phyloP scores from a whole-genome alignment of 116 monocot species.

The Iris pallida region DNA sequence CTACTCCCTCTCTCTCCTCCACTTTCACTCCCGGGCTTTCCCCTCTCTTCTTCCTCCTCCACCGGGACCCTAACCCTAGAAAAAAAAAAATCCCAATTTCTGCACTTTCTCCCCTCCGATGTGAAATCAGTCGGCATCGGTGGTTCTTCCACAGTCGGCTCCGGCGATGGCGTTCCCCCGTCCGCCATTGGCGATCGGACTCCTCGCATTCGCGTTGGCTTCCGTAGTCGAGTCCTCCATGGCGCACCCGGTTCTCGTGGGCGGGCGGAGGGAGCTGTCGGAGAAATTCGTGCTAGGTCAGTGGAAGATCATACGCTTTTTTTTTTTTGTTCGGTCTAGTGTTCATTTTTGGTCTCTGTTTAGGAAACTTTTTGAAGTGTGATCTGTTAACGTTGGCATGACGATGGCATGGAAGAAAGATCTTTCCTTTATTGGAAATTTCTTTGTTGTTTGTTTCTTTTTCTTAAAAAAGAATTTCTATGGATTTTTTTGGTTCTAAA shows the following conservation, averaged over 20 bases:
- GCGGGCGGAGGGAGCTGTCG: background rate
- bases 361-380: background rate
- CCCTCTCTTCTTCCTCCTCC: too few relatives aligned
- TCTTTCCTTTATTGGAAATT: background rate
- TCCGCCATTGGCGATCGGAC: background rate
- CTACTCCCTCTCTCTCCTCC: too few relatives aligned
- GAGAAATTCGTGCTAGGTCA: constrained; percentile 2
- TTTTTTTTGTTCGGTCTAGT: background rate
- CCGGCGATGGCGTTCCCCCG: too few relatives aligned
- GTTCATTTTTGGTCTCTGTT: background rate
- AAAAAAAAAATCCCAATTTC: too few relatives aligned
- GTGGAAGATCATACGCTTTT: background rate
- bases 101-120: too few relatives aligned
- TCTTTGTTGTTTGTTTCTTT: background rate
- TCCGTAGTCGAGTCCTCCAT: background rate
- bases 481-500: too few relatives aligned
- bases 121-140: too few relatives aligned
- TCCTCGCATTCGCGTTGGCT: background rate
- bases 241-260: background rate
- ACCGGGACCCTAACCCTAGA: too few relatives aligned
- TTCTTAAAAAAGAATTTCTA: background rate
- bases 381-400: background rate
- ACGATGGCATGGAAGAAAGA: background rate
- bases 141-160: too few relatives aligned
- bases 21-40: too few relatives aligned